These are phyloP conservation scores for Leccinum subtestaceum DNA, from an alignment of 768 basidiomycete species.

Conservation along the genomic window DNA sequence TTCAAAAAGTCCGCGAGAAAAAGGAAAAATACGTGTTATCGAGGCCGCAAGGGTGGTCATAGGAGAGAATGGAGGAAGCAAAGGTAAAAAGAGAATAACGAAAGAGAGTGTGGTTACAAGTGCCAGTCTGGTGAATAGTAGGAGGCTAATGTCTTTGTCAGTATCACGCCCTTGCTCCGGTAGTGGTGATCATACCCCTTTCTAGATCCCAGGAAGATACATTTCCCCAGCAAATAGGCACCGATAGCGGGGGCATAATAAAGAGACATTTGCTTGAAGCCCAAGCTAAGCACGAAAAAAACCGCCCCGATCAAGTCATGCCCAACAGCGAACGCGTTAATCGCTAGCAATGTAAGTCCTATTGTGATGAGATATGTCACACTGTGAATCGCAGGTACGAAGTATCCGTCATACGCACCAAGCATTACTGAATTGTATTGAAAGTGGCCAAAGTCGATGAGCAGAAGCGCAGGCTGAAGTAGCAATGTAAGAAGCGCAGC, in stretches of 20 bases:
- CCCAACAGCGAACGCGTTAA: conserved; percentile 67
- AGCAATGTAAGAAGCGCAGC: conserved; percentile 67
- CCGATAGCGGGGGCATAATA: conserved; percentile 95
- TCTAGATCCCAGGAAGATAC: conserved; percentile 69
- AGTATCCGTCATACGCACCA: conserved; percentile 45
- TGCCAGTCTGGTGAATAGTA: conserved; percentile 66
- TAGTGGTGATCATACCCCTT: conserved; percentile 54
- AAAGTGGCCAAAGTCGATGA: conserved; percentile 92
- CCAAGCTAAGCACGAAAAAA: conserved; percentile 78
- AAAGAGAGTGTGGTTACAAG: conserved; percentile 62
- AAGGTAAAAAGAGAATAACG: conserved; percentile 71
- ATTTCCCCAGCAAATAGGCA: conserved; percentile 86
- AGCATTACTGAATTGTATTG: conserved; percentile 97
- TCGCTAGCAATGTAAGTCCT: conserved; percentile 69
- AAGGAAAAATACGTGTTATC: conserved; percentile 84
- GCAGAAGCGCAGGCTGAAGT: conserved; percentile 77
- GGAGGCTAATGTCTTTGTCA: conserved; percentile 30
- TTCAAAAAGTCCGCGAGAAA: conserved; percentile 86
- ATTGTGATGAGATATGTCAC: background rate
- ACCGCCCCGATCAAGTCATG: conserved; percentile 75
- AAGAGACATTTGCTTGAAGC: conserved; percentile 95
- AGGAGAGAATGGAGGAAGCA: conserved; percentile 66
- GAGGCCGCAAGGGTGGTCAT: conserved; percentile 53
- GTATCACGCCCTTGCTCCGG: background rate
- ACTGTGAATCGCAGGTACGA: background rate